Evolutionary conservation across 371 early-diverging fungal species (phyloP).

Genomic region (Zancudomyces culisetae): DNA sequence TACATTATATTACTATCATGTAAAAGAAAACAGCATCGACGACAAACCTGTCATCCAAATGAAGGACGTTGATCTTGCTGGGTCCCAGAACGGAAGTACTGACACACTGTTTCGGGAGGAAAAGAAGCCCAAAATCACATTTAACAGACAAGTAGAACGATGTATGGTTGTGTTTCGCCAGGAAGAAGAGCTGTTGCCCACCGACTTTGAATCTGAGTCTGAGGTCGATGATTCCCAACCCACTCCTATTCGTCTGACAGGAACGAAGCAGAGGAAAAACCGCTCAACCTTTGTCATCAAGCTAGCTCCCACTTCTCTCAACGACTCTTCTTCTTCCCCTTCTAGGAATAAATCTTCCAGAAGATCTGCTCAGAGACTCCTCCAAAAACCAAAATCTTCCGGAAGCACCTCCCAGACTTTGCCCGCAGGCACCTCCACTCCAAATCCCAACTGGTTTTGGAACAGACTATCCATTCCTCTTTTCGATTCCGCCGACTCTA

Average conservation of each 20-base stretch:
- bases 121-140: slow-evolving; percentile 11
- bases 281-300: slow-evolving; percentile 21
- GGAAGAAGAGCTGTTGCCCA: slow-evolving; percentile 23
- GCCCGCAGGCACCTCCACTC: too few species aligned
- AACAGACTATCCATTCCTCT: too few species aligned
- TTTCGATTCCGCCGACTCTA: too few species aligned
- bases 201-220: slow-evolving; percentile 6
- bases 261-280: slow-evolving; percentile 1
- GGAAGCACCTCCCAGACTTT: too few species aligned
- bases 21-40: background rate
- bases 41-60: background rate
- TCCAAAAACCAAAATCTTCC: too few species aligned
- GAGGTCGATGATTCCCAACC: background rate
- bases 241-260: background rate
- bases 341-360: too few species aligned
- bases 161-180: slow-evolving; percentile 26
- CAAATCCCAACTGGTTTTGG: too few species aligned
- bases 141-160: slow-evolving; percentile 23
- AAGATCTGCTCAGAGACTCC: too few species aligned
- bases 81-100: background rate
- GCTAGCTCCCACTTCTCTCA: slow-evolving; percentile 19
- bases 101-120: background rate
- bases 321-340: too few species aligned
- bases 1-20: background rate
- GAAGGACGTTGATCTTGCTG: background rate